A percentile compares a stretch with the other conserved stretches of the same genome.
Conservation (phyloP, 257 asterid genomes). For the Anisodus tanguticus region DNA sequence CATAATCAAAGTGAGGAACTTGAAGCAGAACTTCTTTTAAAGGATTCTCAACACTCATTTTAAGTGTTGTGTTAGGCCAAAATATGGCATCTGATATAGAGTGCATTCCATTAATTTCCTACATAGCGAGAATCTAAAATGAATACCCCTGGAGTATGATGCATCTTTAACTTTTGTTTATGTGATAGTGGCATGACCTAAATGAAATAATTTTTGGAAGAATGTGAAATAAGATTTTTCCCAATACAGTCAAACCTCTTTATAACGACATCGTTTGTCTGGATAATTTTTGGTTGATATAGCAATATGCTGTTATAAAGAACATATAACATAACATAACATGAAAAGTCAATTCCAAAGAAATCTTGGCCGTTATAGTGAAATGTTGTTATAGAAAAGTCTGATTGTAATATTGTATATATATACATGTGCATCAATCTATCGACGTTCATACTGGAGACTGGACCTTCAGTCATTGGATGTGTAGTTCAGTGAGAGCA, state of each 20-base stretch:
- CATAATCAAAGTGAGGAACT: neutral
- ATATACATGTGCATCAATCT: neutral
- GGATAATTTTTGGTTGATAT: neutral
- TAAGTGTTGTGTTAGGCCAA: too few relatives aligned
- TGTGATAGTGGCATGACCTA: neutral
- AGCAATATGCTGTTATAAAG: neutral
- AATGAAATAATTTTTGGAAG: neutral
- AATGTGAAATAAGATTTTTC: neutral
- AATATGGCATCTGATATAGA: neutral
- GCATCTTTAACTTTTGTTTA: neutral
- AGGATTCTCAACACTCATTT: neutral
- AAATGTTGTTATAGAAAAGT: neutral
- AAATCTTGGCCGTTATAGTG: neutral
- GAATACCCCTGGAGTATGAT: neutral
- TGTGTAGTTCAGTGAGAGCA: neutral
- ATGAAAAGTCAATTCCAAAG: neutral
- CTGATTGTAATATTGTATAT: neutral
- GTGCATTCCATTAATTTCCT: neutral
- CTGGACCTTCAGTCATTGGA: neutral
- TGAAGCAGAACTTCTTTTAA: neutral
- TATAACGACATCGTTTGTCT: neutral
- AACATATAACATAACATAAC: too few relatives aligned
- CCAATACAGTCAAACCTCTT: neutral
- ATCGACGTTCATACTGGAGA: neutral
- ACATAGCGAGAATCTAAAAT: neutral